phyloP scores from a whole-genome alignment of 2,329 filamentous ascomycete genomes.

The Boeremia exigua region DNA sequence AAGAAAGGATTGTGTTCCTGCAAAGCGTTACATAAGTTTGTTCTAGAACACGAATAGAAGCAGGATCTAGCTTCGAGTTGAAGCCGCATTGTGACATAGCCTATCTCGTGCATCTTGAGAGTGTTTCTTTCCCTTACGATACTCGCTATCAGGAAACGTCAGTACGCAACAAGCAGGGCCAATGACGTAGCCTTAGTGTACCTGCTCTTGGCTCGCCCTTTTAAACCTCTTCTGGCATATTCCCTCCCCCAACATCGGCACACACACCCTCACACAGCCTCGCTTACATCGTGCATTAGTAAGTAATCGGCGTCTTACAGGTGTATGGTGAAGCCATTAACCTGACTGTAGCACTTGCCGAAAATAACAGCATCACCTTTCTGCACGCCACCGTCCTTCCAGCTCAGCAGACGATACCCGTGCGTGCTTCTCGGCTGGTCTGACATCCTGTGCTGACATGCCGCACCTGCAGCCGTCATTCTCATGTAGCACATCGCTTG shows the following conservation, averaged over 20 bases:
- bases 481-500: background rate
- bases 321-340: background rate
- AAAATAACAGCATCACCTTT: too few species aligned
- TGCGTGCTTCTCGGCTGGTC: background rate
- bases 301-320: background rate
- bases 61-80: too few species aligned
- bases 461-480: background rate
- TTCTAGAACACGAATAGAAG: too few species aligned
- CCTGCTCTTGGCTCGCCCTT: too few species aligned
- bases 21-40: too few species aligned
- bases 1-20: too few species aligned
- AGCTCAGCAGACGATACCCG: background rate
- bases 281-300: background rate
- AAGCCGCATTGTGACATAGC: too few species aligned
- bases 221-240: background rate
- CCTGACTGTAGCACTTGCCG: background rate
- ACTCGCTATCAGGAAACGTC: too few species aligned
- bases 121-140: too few species aligned
- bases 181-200: too few species aligned
- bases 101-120: too few species aligned
- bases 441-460: background rate
- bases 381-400: background rate
- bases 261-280: background rate
- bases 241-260: background rate
- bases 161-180: too few species aligned